Evolutionary conservation across 2,329 filamentous ascomycete genomes (phyloP).

Genomic region (Berkeleyomyces rouxiae): DNA sequence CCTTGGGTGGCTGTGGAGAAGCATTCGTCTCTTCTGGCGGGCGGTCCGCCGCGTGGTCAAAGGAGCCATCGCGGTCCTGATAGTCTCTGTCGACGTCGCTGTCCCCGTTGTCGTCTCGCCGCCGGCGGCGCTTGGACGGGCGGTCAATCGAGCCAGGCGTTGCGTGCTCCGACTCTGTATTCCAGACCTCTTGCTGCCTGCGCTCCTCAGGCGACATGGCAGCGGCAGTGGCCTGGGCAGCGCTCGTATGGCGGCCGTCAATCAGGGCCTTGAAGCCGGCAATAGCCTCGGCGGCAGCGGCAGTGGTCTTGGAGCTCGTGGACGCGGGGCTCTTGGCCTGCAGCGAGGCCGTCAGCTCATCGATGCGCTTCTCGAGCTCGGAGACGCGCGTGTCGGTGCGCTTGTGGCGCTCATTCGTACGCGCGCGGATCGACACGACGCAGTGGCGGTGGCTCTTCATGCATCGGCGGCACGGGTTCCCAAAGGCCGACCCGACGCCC

Average conservation of each 20-base stretch:
- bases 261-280: conserved; percentile 16
- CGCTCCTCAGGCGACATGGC: conserved; percentile 10
- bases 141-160: background rate
- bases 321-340: conserved; percentile 31
- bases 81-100: background rate
- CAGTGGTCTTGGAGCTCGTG: conserved; percentile 18
- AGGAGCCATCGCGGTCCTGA: background rate
- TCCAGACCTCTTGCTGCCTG: conserved; percentile 21
- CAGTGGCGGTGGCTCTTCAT: conserved; percentile 65
- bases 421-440: conserved; percentile 53
- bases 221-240: background rate
- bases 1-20: conserved; percentile 12
- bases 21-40: background rate
- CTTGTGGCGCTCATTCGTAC: conserved; percentile 58
- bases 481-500: conserved; percentile 19
- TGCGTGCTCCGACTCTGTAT: background rate
- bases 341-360: conserved; percentile 67
- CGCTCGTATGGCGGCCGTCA: conserved; percentile 9
- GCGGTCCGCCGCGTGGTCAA: background rate
- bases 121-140: conserved; percentile 6
- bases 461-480: conserved; percentile 57
- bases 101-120: background rate
- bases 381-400: conserved; percentile 81
- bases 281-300: conserved; percentile 2
- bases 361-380: conserved; percentile 84